Conservation (phyloP, 106 monocot genomes). For the Dioscorea zingiberensis region DNA sequence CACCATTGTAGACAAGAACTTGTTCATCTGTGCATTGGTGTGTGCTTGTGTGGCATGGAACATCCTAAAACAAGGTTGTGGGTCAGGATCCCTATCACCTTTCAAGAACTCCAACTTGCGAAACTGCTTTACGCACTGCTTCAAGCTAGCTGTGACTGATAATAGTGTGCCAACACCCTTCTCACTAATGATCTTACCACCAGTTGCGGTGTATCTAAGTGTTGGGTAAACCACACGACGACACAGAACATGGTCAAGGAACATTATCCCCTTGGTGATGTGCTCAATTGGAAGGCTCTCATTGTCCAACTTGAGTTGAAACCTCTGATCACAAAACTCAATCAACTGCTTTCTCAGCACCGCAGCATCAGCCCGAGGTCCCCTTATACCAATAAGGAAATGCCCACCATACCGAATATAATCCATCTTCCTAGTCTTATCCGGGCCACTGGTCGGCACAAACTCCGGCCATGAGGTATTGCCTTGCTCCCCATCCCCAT, state of each 20-base stretch:
- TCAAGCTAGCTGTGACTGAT: slow-evolving; percentile 90
- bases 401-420: slow-evolving; percentile 93
- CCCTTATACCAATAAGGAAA: slow-evolving; percentile 71
- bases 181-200: slow-evolving; percentile 97
- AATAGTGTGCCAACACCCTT: slow-evolving; percentile 94
- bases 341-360: slow-evolving; percentile 71
- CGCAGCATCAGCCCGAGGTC: slow-evolving; percentile 93
- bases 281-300: slow-evolving; percentile 92
- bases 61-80: slow-evolving; percentile 97
- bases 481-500: slow-evolving; percentile 57
- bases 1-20: slow-evolving; percentile 78
- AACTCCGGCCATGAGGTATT: slow-evolving; percentile 99
- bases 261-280: slow-evolving; percentile 97
- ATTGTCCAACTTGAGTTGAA: slow-evolving; percentile 77
- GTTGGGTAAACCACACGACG: slow-evolving; percentile 93
- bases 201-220: slow-evolving; percentile 82
- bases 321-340: slow-evolving; percentile 78
- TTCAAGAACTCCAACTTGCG: slow-evolving; percentile 87
- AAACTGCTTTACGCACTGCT: slow-evolving; percentile 84
- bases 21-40: slow-evolving; percentile 98
- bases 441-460: slow-evolving; percentile 95
- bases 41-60: slow-evolving; percentile 97
- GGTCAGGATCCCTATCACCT: slow-evolving; percentile 92
- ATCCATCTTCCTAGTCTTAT: slow-evolving; percentile 93
- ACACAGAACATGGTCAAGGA: slow-evolving; percentile 90